These are phyloP conservation scores for Cladophialophora bantiana DNA, from an alignment of 2,329 filamentous ascomycete species.

Conservation along the genomic window DNA sequence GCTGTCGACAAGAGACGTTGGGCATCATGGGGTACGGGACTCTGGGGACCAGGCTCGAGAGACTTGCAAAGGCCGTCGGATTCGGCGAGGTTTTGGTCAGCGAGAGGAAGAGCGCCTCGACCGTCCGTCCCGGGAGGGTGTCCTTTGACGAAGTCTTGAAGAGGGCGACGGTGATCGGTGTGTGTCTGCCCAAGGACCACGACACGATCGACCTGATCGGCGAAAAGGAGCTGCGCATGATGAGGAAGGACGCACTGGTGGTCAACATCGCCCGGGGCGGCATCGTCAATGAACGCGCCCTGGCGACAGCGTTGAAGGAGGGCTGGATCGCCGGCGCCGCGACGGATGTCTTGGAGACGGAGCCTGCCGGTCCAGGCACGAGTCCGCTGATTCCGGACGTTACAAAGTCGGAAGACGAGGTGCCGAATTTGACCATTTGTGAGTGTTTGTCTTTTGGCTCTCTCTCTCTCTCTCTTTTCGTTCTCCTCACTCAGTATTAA, in stretches of 20 bases:
- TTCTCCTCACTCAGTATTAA: not conserved
- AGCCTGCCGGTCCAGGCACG: conserved; percentile 55
- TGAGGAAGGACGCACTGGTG: conserved; percentile 55
- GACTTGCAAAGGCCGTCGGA: conserved; percentile 54
- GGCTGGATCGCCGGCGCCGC: conserved; percentile 57
- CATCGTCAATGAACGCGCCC: conserved; percentile 59
- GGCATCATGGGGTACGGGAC: conserved; percentile 60
- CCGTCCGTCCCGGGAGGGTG: conserved; percentile 24
- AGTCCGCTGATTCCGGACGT: conserved; percentile 52
- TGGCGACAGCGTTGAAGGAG: conserved; percentile 55
- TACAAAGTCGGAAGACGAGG: conserved; percentile 46
- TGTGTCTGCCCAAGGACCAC: conserved; percentile 44
- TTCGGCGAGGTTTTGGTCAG: conserved; percentile 58
- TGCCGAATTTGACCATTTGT: conserved; percentile 57
- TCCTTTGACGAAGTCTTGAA: conserved; percentile 45
- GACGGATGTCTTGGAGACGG: conserved; percentile 58
- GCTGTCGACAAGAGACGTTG: conserved; percentile 57
- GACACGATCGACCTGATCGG: conserved; percentile 48
- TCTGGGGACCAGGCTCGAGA: conserved; percentile 56
- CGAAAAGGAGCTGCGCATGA: conserved; percentile 52
- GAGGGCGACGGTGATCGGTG: conserved; percentile 44
- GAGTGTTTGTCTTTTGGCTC: conserved; percentile 6
- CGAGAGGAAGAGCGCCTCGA: conserved; percentile 51
- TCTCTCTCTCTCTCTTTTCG: not conserved
- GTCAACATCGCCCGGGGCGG: conserved; percentile 61